Percentiles rank a stretch among this genome's conserved stretches.
Evolutionary conservation across 2,329 filamentous ascomycete genomes (phyloP).

Genomic region (Diaporthe citrichinensis): DNA sequence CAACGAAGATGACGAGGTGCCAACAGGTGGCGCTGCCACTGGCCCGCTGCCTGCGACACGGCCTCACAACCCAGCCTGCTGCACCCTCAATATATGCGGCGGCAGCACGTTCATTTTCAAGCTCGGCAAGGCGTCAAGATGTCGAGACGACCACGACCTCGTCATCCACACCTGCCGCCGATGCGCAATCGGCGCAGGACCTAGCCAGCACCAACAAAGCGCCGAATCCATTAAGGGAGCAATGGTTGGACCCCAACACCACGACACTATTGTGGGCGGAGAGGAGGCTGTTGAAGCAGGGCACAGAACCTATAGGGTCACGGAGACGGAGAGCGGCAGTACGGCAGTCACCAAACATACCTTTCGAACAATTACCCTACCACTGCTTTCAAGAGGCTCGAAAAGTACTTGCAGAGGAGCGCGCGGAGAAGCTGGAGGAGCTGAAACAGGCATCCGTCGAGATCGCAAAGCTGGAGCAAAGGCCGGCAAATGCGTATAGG

Average conservation of each 20-base stretch:
- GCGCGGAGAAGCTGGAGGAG: conserved; percentile 82
- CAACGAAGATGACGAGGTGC: conserved; percentile 68
- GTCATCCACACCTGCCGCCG: conserved; percentile 35
- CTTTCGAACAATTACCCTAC: conserved; percentile 95
- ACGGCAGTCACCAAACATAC: conserved; percentile 75
- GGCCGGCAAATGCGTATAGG: conserved; percentile 67
- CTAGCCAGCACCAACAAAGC: conserved; percentile 41
- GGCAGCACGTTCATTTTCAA: conserved; percentile 53
- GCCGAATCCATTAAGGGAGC: conserved; percentile 51
- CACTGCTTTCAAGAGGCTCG: conserved; percentile 98
- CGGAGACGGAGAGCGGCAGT: conserved; percentile 85
- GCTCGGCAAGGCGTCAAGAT: conserved; percentile 53
- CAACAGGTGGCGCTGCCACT: conserved; percentile 72
- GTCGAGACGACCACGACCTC: conserved; percentile 51
- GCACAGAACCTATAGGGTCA: conserved; percentile 83
- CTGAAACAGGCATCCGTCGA: conserved; percentile 78
- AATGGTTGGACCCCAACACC: conserved; percentile 75
- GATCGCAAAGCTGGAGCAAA: conserved; percentile 76
- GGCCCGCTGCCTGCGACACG: conserved; percentile 65
- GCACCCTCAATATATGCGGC: conserved; percentile 53
- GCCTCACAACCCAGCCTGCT: conserved; percentile 49
- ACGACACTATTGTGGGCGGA: conserved; percentile 76
- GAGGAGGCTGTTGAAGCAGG: conserved; percentile 75
- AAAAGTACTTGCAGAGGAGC: conserved; percentile 83
- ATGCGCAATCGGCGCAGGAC: conserved; percentile 43